These are phyloP conservation scores for Rhodotorula kratochvilovae DNA, from an alignment of 768 basidiomycete species.

Conservation along the genomic window DNA sequence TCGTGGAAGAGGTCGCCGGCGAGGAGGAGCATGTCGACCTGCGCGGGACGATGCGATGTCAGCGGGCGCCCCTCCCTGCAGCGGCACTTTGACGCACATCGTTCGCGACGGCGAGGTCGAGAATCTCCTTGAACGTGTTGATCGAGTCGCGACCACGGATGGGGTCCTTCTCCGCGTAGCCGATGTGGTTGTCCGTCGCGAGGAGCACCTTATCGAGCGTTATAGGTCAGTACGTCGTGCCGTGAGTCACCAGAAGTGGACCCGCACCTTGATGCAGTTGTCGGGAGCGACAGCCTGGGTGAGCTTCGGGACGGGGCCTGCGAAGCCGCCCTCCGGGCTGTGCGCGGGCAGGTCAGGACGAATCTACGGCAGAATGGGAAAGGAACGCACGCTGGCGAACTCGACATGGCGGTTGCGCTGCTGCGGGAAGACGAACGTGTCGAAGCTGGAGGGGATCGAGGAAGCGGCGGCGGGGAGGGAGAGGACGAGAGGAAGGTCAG, in stretches of 20 bases:
- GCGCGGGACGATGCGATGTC: neutral
- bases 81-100: slow-evolving; percentile 54
- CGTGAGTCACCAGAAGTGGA: too few species aligned
- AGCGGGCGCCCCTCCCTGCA: neutral
- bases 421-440: neutral
- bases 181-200: slow-evolving; percentile 53
- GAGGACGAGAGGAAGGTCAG: neutral
- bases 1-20: slow-evolving; percentile 98
- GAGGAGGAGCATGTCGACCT: slow-evolving; percentile 94
- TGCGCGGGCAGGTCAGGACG: neutral
- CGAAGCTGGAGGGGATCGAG: too few species aligned
- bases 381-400: slow-evolving; percentile 6
- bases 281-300: slow-evolving; percentile 17
- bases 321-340: slow-evolving; percentile 16
- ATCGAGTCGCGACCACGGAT: slow-evolving; percentile 91
- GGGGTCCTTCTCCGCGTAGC: slow-evolving; percentile 89
- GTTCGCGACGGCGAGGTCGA: slow-evolving; percentile 81
- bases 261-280: slow-evolving; percentile 29
- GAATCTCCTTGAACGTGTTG: slow-evolving; percentile 88
- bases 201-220: slow-evolving; percentile 10
- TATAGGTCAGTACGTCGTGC: rapidly evolving
- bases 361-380: rapidly evolving
- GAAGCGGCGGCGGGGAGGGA: neutral
- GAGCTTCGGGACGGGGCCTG: slow-evolving; percentile 3
- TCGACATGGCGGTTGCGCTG: neutral